Evolutionary conservation across 495 filamentous ascomycete species (phyloP).

Genomic region (Schizothecium vesticola): DNA sequence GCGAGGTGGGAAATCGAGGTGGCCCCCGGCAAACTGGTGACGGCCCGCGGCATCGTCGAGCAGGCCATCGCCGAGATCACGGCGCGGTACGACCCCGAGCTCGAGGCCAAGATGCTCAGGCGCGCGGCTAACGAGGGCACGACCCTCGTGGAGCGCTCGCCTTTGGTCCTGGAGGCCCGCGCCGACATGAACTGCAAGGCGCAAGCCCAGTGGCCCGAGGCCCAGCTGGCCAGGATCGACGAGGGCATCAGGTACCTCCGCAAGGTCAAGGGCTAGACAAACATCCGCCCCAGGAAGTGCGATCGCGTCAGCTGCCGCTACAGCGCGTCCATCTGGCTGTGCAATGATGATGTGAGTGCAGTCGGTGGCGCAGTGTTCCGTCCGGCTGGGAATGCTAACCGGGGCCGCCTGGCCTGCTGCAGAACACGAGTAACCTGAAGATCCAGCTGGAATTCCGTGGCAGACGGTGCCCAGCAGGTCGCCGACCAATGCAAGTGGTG

Average conservation of each 20-base stretch:
- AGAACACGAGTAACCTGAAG: background rate
- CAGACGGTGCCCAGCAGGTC: background rate
- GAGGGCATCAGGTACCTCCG: slow-evolving; percentile 24
- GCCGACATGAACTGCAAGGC: background rate
- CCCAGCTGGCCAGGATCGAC: background rate
- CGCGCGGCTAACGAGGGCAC: background rate
- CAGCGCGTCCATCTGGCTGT: slow-evolving; percentile 24
- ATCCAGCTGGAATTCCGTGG: background rate
- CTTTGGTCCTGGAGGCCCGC: background rate
- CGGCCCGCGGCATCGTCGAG: background rate
- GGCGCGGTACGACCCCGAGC: background rate
- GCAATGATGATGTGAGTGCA: slow-evolving; percentile 28
- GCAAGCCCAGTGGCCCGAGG: background rate
- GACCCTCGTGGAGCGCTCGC: background rate
- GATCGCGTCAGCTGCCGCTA: slow-evolving; percentile 24
- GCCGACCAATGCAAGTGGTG: background rate
- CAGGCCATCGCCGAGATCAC: background rate
- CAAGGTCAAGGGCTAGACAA: background rate
- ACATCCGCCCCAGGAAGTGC: slow-evolving; percentile 12
- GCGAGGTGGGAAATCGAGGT: background rate
- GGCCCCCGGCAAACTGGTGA: background rate
- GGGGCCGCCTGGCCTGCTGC: no score
- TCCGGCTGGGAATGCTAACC: no score
- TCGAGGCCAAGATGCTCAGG: background rate
- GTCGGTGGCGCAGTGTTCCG: background rate